These are phyloP conservation scores for Colletotrichum australisinense DNA, from an alignment of 2,329 filamentous ascomycete genomes.

Conservation along the genomic window DNA sequence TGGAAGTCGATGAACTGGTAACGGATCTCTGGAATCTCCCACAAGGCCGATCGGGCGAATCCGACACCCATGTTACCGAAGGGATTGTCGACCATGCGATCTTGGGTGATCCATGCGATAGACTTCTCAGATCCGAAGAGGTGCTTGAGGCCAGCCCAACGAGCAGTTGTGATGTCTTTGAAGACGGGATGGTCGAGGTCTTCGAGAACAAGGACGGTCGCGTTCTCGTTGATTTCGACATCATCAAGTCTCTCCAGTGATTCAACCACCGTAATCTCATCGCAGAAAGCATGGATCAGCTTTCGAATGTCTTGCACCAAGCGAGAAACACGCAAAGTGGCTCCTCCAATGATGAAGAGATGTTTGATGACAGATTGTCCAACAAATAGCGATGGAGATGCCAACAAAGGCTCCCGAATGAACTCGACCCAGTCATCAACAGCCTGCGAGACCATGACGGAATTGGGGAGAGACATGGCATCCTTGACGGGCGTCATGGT, in stretches of 20 bases:
- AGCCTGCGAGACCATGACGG: conserved; percentile 4
- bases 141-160: conserved; percentile 13
- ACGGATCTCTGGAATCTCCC: conserved; percentile 20
- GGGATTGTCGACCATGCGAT: conserved; percentile 34
- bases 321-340: background rate
- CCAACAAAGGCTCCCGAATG: background rate
- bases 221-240: background rate
- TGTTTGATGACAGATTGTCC: conserved; percentile 3
- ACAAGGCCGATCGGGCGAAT: conserved; percentile 15
- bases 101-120: conserved; percentile 13
- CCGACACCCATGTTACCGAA: conserved; percentile 37
- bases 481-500: conserved; percentile 8
- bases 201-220: background rate
- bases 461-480: conserved; percentile 1
- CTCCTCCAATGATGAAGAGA: conserved; percentile 8
- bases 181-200: conserved; percentile 40
- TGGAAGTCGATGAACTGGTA: conserved; percentile 29
- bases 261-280: background rate
- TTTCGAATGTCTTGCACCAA: background rate
- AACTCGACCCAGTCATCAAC: conserved; percentile 5
- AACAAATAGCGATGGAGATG: background rate
- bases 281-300: background rate
- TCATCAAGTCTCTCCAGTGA: background rate
- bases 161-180: conserved; percentile 47
- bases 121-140: conserved; percentile 1